These are phyloP conservation scores for Xylaria digitata DNA, from an alignment of 2,329 filamentous ascomycete species.

Conservation along the genomic window DNA sequence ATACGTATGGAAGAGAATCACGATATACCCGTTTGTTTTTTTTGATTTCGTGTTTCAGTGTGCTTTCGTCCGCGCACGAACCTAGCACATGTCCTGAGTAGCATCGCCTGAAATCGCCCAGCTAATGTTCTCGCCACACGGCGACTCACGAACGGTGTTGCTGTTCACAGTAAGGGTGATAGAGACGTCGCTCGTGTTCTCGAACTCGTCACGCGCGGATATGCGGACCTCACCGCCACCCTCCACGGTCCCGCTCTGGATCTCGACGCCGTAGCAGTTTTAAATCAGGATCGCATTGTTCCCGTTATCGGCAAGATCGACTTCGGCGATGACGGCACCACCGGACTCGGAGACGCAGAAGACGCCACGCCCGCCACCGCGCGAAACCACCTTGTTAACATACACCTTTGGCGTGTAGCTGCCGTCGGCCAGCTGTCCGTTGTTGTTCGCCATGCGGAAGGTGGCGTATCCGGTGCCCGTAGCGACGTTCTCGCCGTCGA, in stretches of 20 bases:
- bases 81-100: constrained; percentile 55
- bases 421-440: constrained; percentile 61
- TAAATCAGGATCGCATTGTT: constrained; percentile 69
- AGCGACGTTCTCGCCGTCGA: constrained; percentile 67
- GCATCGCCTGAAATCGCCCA: constrained; percentile 62
- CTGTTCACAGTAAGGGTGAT: constrained; percentile 62
- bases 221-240: constrained; percentile 67
- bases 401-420: constrained; percentile 64
- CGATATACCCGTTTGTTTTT: too few relatives aligned
- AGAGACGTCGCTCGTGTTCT: constrained; percentile 60
- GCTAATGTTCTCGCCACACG: constrained; percentile 64
- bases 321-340: constrained; percentile 59
- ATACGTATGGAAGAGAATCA: too few relatives aligned
- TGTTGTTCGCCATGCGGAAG: constrained; percentile 67
- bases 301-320: constrained; percentile 64
- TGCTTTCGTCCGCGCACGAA: neutral
- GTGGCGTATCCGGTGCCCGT: constrained; percentile 66
- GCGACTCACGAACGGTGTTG: constrained; percentile 63
- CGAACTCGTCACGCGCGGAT: constrained; percentile 63
- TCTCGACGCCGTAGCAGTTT: constrained; percentile 68
- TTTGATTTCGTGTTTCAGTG: too few relatives aligned
- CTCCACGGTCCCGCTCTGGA: constrained; percentile 62
- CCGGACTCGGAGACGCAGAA: constrained; percentile 69
- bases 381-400: constrained; percentile 64
- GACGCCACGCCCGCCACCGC: constrained; percentile 66